Base-by-base conservation (phyloP, 192 early-diverging fungal genomes). In the Linnemannia exigua region DNA sequence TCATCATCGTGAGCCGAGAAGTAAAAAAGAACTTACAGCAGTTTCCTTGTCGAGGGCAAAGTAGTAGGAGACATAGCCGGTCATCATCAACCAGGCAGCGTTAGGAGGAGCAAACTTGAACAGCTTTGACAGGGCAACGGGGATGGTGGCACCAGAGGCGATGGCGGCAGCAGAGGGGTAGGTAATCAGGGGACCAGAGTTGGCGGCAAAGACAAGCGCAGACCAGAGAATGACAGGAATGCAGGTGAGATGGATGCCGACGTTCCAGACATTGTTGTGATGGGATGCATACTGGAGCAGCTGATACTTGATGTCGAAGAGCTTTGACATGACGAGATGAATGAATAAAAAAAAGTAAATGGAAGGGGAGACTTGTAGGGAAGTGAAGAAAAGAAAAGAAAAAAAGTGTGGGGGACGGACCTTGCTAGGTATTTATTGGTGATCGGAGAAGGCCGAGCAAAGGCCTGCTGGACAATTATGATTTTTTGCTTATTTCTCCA, bases 181-280 rank as follows among this genome's bases (percentile, higher is more conserved):
- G 46, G 79, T 66, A 81, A 91, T 83, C 16, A 93, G 68, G 35
- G 90, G 79, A 48, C 90, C 80, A 33, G 85, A 72, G 68, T 86
- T 87, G 46, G 92, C 86, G 22, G 87, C 79, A 85, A 93, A 91
- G 14, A 96, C 95, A 31, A 96, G 80, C 9, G 88, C 87, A 41
- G 95, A 92, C 95, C 95, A 98, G 50, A 97, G 88, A 81, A 99
- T 96, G 68, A 93, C 92, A 8, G 98, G 98, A 38, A 99, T 97
- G 87, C 95, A 99, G 4, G 97, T 87, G 81, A 97, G 89, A 88
- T 99, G 97, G 77, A 97, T 95, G 28, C 89, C 77, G 37, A 97
- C 89, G 89, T 99, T 98, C 80, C 91, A 87, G 54, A 87, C 87
- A 91, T 95, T 95, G 88, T 93, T 88, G 84, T 96, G 94, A 90